Evolutionary conservation across 2,329 filamentous ascomycete genomes (phyloP).

Genomic region (Coniochaeta ligniaria): DNA sequence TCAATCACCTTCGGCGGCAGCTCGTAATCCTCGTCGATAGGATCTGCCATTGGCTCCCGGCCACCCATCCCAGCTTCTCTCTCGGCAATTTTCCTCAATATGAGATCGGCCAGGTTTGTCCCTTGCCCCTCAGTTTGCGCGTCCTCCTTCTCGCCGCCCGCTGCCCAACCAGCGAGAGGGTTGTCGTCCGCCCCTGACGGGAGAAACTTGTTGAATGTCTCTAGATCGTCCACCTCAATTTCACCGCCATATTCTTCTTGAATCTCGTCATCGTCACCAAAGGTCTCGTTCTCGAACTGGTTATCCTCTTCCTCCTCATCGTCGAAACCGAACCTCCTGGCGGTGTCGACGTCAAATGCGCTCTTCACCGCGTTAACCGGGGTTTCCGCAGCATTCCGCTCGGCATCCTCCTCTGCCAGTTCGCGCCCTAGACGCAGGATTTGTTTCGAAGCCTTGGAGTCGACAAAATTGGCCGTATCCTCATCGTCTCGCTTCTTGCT

Average conservation of each 20-base stretch:
- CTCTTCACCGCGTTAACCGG: slow-evolving; percentile 19
- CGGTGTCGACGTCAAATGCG: slow-evolving; percentile 49
- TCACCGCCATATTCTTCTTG: slow-evolving; percentile 64
- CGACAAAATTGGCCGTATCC: slow-evolving; percentile 66
- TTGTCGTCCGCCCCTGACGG: slow-evolving; percentile 63
- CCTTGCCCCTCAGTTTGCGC: slow-evolving; percentile 39
- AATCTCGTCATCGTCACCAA: slow-evolving; percentile 54
- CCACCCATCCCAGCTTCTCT: slow-evolving; percentile 64
- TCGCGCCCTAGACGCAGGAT: slow-evolving; percentile 88
- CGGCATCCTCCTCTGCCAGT: slow-evolving; percentile 68
- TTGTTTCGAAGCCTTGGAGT: slow-evolving; percentile 79
- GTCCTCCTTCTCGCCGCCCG: slow-evolving; percentile 30
- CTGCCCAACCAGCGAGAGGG: slow-evolving; percentile 58
- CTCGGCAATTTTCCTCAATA: slow-evolving; percentile 87
- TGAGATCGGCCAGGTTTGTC: slow-evolving; percentile 86
- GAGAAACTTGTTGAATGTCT: slow-evolving; percentile 86
- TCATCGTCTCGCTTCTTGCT: slow-evolving; percentile 57
- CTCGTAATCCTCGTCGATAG: slow-evolving; percentile 73
- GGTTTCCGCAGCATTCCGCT: neutral
- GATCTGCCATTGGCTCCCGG: slow-evolving; percentile 20
- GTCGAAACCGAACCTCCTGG: slow-evolving; percentile 55
- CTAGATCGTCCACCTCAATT: slow-evolving; percentile 81
- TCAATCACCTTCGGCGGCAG: slow-evolving; percentile 88
- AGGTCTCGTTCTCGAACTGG: slow-evolving; percentile 3
- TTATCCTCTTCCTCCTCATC: slow-evolving; percentile 64